phyloP scores from a whole-genome alignment of 1,139 yeast species.

The Lodderomyces metapsilosis region DNA sequence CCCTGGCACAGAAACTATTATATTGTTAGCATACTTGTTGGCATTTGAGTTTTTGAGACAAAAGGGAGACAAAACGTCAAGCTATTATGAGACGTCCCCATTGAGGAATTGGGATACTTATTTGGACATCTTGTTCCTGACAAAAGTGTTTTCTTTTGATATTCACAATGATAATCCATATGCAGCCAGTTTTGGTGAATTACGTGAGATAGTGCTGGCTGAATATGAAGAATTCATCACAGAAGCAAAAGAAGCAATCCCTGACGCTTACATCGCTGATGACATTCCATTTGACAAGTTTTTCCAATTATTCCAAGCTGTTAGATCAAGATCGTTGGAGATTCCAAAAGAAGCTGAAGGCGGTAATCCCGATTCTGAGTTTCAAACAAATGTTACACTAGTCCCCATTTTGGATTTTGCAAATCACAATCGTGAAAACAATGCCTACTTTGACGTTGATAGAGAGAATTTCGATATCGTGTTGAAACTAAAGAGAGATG shows the following conservation, averaged over 20 bases:
- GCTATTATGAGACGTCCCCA: slow-evolving; percentile 13
- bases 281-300: slow-evolving; percentile 25
- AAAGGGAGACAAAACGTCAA: slow-evolving; percentile 1
- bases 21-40: slow-evolving; percentile 28
- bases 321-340: slow-evolving; percentile 59
- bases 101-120: slow-evolving; percentile 20
- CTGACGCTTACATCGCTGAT: slow-evolving; percentile 13
- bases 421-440: slow-evolving; percentile 50
- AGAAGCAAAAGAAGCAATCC: slow-evolving; percentile 15
- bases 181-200: slow-evolving; percentile 3
- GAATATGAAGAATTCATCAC: slow-evolving; percentile 17
- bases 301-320: slow-evolving; percentile 47
- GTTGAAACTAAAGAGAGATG: slow-evolving; percentile 21
- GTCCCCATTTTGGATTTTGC: slow-evolving; percentile 70
- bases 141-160: not conserved
- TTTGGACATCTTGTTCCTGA: slow-evolving; percentile 23
- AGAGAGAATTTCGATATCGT: slow-evolving; percentile 45
- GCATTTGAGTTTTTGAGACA: slow-evolving; percentile 19
- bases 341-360: slow-evolving; percentile 44
- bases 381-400: slow-evolving; percentile 50
- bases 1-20: slow-evolving; percentile 31
- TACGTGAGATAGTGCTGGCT: slow-evolving; percentile 4
- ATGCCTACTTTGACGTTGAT: slow-evolving; percentile 65
- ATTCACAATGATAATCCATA: slow-evolving; percentile 7
- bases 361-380: slow-evolving; percentile 27